Percentiles rank a stretch among this genome's conserved stretches.
These are phyloP conservation scores for Leucosporidium scottii DNA, from an alignment of 768 basidiomycete genomes.

Conservation along the genomic window DNA sequence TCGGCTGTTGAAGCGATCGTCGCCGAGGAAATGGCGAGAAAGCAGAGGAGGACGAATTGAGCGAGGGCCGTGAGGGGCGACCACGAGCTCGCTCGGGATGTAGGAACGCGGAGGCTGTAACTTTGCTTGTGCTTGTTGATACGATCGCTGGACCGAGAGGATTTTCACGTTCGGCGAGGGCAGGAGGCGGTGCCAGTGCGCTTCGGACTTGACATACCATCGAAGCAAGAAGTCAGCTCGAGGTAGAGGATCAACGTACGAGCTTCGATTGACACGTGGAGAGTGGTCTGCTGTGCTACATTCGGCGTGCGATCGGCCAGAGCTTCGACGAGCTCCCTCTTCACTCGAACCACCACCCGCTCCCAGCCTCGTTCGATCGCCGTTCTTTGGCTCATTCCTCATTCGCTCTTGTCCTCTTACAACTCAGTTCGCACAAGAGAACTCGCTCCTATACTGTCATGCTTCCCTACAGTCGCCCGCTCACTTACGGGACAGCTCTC, in stretches of 20 bases:
- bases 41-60: conserved; percentile 50
- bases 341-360: too few relatives aligned
- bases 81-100: background rate
- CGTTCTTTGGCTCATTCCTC: background rate
- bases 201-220: background rate
- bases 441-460: too few relatives aligned
- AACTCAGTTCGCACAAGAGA: background rate
- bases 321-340: background rate
- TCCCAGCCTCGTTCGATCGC: background rate
- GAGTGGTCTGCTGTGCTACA: too few relatives aligned
- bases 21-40: conserved; percentile 76
- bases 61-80: conserved; percentile 31
- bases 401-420: background rate
- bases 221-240: background rate
- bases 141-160: background rate
- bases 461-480: too few relatives aligned
- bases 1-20: conserved; percentile 80
- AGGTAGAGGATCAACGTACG: too few relatives aligned
- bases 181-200: background rate
- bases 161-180: background rate
- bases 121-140: background rate
- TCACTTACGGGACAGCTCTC: too few relatives aligned
- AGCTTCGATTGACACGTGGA: too few relatives aligned
- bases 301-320: background rate
- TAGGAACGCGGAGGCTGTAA: background rate